Evolutionary conservation across 2,329 filamentous ascomycete species (phyloP).

Genomic region (Xylariales sp.): DNA sequence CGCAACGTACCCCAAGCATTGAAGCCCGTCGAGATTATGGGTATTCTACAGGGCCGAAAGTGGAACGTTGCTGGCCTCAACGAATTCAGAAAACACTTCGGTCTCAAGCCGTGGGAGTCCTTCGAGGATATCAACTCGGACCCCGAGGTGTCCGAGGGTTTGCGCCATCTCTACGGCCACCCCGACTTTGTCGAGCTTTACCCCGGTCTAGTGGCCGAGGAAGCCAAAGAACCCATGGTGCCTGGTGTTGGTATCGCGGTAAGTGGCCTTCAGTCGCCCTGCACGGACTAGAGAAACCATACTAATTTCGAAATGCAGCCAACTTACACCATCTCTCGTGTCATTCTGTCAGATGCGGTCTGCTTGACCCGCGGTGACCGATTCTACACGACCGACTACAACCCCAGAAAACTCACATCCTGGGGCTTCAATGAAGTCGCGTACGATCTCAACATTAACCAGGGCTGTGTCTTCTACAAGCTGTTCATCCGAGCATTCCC

Average conservation of each 20-base stretch:
- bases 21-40: slow-evolving; percentile 81
- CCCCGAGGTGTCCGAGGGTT: slow-evolving; percentile 72
- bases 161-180: slow-evolving; percentile 78
- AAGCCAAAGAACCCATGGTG: slow-evolving; percentile 78
- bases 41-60: slow-evolving; percentile 79
- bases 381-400: slow-evolving; percentile 83
- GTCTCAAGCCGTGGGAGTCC: slow-evolving; percentile 77
- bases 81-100: slow-evolving; percentile 86
- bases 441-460: slow-evolving; percentile 78
- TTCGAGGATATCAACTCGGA: slow-evolving; percentile 90
- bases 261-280: slow-evolving; percentile 23
- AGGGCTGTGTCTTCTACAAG: slow-evolving; percentile 88
- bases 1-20: slow-evolving; percentile 80
- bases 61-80: slow-evolving; percentile 86
- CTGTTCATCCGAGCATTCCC: slow-evolving; percentile 84
- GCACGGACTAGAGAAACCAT: not conserved
- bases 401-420: slow-evolving; percentile 79
- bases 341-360: slow-evolving; percentile 81
- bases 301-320: slow-evolving; percentile 54
- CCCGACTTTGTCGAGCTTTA: slow-evolving; percentile 85
- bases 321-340: slow-evolving; percentile 80
- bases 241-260: slow-evolving; percentile 77
- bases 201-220: slow-evolving; percentile 80
- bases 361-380: slow-evolving; percentile 82
- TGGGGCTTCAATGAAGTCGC: slow-evolving; percentile 84